phyloP scores from a whole-genome alignment of 331 rosid genomes.

The Rhamnella rubrinervis region DNA sequence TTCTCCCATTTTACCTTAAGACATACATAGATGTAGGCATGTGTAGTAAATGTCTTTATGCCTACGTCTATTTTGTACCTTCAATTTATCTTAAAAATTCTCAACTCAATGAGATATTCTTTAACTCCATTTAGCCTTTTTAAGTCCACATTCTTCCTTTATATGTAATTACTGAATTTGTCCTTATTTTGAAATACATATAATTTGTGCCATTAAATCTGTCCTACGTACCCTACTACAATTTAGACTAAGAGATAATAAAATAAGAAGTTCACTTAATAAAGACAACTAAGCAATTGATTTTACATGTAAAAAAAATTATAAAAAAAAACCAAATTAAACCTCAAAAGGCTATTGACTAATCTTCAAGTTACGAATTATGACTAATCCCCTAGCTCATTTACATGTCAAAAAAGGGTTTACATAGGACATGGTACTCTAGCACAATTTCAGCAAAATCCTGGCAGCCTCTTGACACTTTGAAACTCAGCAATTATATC shows the following conservation, averaged over 20 bases:
- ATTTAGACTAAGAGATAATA: no score
- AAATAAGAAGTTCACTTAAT: no score
- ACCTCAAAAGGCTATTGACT: no score
- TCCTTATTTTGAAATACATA: background rate
- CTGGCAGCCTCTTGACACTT: constrained; percentile 92
- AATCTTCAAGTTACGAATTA: background rate
- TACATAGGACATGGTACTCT: background rate
- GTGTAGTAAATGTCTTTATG: background rate
- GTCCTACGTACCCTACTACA: no score
- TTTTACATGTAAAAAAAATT: no score
- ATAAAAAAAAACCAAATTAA: no score
- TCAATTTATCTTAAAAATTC: background rate
- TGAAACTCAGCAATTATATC: constrained; percentile 79
- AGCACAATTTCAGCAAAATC: constrained; percentile 7
- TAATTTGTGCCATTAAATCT: no score
- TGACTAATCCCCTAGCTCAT: background rate
- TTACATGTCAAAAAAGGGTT: background rate
- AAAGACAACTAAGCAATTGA: no score
- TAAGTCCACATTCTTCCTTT: no score
- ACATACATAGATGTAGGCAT: background rate
- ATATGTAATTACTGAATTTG: background rate
- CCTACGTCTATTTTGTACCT: background rate
- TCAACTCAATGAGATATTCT: background rate
- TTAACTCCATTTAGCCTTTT: background rate
- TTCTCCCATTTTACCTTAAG: background rate